Base-by-base conservation (phyloP, 2,329 filamentous ascomycete species). In the Diaporthe sp. region DNA sequence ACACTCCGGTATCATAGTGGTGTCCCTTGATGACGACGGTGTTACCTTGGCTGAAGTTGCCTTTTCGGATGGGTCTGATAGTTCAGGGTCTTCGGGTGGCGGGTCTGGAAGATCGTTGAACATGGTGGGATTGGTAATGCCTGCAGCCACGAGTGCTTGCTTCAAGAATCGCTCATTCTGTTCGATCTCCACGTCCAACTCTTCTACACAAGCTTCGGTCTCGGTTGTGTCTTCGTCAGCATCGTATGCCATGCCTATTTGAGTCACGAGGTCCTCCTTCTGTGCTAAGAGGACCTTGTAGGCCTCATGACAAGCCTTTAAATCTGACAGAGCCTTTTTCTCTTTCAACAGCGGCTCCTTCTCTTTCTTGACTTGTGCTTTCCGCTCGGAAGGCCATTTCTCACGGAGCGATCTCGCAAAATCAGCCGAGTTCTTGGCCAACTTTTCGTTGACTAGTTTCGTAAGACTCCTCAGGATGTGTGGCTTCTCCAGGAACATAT, bases 171-270 rank as follows among this genome's bases (percentile, higher is more conserved):
- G 80, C 76, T 89, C 88, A 75, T 84, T 84, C 50, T 82, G 78
- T 73, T 86, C 84, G 19, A 90, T 81, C 70, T 85, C 79, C 66
- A 84, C 83, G 15, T 85, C 85, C 50, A 91, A 78, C 47, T 86
- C 83, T 74, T 90, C 88, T 12, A 91, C 81, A 54, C 83, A 84
- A 45, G 80, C 78, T 77, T 91, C 89, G 30, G 89, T 87, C 13
- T 87, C 86, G 3, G 87, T 85, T 1, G 87, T 90, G 64, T 90
- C 86, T 19, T 87, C 79, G 33, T 86, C 86, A 13, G 88, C 84
- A 19, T 84, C 85, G 75, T 90, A 91, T 0, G 87, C 87, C 73
- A 87, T 82, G 4, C 85, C 84, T 66, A 91, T 86, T 68, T 85
- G 82, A 61, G 85, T 80, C 0, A 88, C 83, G 30, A 91, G 80